Evolutionary conservation across 1,284 basidiomycete genomes (phyloP), one percentile per base, ranked within the genome.

Genomic region (Ganoderma boninense): DNA sequence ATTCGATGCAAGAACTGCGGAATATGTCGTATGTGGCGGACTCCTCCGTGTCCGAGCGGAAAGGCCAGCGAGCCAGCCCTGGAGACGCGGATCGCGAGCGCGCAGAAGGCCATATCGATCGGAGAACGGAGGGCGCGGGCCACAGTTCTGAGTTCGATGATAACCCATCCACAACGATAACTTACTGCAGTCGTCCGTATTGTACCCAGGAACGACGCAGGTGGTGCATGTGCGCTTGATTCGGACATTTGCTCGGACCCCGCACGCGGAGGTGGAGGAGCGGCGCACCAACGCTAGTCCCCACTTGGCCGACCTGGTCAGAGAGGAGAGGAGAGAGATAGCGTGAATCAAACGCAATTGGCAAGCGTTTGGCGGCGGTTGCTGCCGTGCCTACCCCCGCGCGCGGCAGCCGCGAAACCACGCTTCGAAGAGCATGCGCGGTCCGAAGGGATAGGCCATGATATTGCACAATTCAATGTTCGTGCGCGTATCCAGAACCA

Each of bases 51-150:
- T 11, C 54, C 26, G 32, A 35, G 29, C 54, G 54, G 54, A 18
- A 32, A 57, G 11, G 54, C 18, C 16, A 32, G 54, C 14, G 10
- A 59, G 57, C 32, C 20, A 32, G 32, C 35, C 29, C 16, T 35
- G 32, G 16, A 20, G 57, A n/a, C 16, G 57, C 57, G 35, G 20
- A 60, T 40, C 18, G 57, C 54, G 38, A 38, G 54, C 54, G 54
- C 32, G 16, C 32, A n/a, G 38, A 57, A 18, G 23, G 26, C 54
- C n/a, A 32, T 40, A 65, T 65, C 52, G 64, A 65, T 65, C 64
- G 64, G 64, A 65, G 23, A 40, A 43, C 63, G 63, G 63, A 8
- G 38, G 38, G 10, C 38, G 38, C 38, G 38, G 38, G 38, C 63
- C 23, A 65, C 6, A 26, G 46, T 20, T 49, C 46, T 20, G n/a